phyloP scores from a whole-genome alignment of 2,329 filamentous ascomycete species.

The Fonsecaea pugnacius region DNA sequence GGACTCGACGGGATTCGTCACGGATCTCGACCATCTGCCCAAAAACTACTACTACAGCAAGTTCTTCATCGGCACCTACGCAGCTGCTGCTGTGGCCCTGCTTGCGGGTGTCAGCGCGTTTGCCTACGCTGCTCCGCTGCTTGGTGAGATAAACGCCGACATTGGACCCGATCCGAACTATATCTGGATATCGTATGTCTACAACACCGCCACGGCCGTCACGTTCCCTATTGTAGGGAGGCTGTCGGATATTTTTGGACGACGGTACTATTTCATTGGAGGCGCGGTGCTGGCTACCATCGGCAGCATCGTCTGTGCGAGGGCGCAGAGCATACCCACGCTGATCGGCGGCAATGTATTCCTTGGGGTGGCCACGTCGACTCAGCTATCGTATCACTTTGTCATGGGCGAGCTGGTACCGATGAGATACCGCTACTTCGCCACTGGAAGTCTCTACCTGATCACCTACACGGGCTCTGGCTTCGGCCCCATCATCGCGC shows the following conservation, averaged over 20 bases:
- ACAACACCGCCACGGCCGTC: constrained; percentile 38
- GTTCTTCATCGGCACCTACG: background rate
- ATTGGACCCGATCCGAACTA: constrained; percentile 41
- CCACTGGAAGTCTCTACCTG: background rate
- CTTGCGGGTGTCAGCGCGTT: background rate
- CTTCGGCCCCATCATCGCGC: constrained; percentile 5
- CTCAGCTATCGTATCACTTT: background rate
- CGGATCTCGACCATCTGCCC: no score
- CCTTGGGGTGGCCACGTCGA: background rate
- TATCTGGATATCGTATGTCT: constrained; percentile 40
- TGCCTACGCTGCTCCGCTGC: constrained; percentile 16
- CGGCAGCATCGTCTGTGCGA: constrained; percentile 46
- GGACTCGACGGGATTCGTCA: no score
- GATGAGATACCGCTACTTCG: background rate
- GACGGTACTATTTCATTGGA: constrained; percentile 43
- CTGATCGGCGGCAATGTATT: constrained; percentile 40
- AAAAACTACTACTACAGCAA: background rate
- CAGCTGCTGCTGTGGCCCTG: background rate
- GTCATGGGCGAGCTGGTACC: constrained; percentile 5
- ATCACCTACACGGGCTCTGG: background rate
- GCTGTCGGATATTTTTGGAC: constrained; percentile 44
- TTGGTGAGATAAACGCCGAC: constrained; percentile 40
- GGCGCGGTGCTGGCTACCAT: constrained; percentile 42
- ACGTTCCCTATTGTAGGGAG: constrained; percentile 42
- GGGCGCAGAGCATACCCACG: constrained; percentile 43